Evolutionary conservation across 192 early-diverging fungal genomes (phyloP), one percentile per base, ranked within the genome.

Genomic region (Mortierella alpina): DNA sequence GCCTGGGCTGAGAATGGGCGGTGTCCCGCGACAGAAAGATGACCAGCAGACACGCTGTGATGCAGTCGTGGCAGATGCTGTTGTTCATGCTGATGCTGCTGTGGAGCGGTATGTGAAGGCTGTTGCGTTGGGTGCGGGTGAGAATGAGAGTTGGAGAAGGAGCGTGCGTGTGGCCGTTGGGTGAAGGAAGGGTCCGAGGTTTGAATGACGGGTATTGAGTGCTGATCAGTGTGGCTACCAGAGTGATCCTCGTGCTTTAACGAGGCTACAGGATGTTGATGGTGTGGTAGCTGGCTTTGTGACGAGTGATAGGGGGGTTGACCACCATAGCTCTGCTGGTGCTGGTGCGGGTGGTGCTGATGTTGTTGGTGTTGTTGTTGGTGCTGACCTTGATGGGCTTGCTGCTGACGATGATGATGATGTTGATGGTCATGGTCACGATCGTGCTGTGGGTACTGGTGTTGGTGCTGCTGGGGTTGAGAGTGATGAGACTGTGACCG

Each of bases 171-270:
- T 1, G 69, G 77, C 6, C 70, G 64, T 41, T 55, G 59, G 2
- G 65, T 67, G 17, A 68, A 80, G 6, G 77, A 68, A 13, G 77
- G 70, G 58, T 80, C 77, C 9, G 77, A 68, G 13, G 70, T 48
- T 45, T 66, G 61, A 18, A 66, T 42, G 9, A 40, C 18, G n/a
- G 66, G 66, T 54, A 70, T 59, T 3, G 60, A 40, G 40, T 70
- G 42, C 6, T 57, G 59, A 8, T 51, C 17, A 39, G 59, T 23
- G 15, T 4, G 20, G 13, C 22, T 58, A 31, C 23, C 17, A 7
- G 18, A 50, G 6, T 56, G 57, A 18, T 71, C 41, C 12, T 66
- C 63, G 12, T 53, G 18, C 11, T 61, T 66, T 22, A 63, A 22
- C 44, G 63, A 20, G 0, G 52, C 6, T 11, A 55, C 13, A 45